Evolutionary conservation across 2,329 filamentous ascomycete species (phyloP).

Genomic region (Aspergillus jensenii): DNA sequence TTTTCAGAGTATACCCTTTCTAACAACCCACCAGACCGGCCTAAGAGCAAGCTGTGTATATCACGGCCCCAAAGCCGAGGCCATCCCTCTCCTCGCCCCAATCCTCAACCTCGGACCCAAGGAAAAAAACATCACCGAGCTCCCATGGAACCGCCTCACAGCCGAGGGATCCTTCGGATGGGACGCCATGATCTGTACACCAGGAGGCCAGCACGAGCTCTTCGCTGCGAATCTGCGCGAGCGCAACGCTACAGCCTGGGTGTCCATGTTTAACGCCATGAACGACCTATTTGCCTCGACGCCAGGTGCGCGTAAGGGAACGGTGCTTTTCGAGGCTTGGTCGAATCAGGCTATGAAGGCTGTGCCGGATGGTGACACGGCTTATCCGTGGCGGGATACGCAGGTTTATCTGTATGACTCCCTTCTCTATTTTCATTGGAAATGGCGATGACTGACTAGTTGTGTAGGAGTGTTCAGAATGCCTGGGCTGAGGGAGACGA

Average conservation of each 20-base stretch:
- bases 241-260: neutral
- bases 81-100: neutral
- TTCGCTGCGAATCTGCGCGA: neutral
- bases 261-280: neutral
- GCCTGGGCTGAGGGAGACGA: neutral
- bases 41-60: neutral
- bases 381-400: neutral
- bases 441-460: neutral
- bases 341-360: neutral
- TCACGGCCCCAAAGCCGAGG: neutral
- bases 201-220: neutral
- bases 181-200: neutral
- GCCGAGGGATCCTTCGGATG: neutral
- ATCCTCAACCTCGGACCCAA: neutral
- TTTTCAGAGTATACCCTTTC: neutral
- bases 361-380: neutral
- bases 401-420: neutral
- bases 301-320: neutral
- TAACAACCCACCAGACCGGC: neutral
- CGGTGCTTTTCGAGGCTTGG: neutral
- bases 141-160: neutral
- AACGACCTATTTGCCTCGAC: neutral
- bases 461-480: neutral
- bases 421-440: neutral
- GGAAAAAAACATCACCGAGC: neutral